phyloP scores from a whole-genome alignment of 1,284 basidiomycete genomes.

The Naganishia sp. region DNA sequence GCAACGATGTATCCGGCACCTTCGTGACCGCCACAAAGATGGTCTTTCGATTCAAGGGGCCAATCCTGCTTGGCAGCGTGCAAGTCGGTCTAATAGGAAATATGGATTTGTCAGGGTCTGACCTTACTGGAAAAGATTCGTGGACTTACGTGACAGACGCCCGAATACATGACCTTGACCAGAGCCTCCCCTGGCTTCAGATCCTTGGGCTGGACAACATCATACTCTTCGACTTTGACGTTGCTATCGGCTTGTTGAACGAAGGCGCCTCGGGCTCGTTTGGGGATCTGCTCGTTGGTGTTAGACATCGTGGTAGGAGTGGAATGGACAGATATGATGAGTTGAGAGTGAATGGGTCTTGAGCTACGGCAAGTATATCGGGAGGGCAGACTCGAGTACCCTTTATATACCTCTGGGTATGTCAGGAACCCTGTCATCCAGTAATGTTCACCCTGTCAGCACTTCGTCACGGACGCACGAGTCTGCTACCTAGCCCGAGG shows the following conservation, averaged over 20 bases:
- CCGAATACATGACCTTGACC: constrained; percentile 72
- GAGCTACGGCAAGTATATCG: neutral
- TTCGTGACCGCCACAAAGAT: constrained; percentile 70
- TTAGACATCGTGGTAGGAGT: constrained; percentile 1
- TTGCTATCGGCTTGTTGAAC: constrained; percentile 34
- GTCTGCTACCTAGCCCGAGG: neutral
- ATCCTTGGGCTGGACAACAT: constrained; percentile 64
- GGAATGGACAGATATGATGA: too few relatives aligned
- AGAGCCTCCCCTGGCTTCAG: constrained; percentile 79
- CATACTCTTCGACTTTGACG: constrained; percentile 44
- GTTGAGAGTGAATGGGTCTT: neutral
- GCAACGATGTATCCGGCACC: constrained; percentile 72
- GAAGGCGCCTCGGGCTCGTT: constrained; percentile 26
- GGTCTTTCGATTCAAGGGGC: constrained; percentile 60
- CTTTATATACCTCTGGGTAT: neutral
- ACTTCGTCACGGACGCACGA: neutral
- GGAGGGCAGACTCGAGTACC: too few relatives aligned
- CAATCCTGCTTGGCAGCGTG: constrained; percentile 69
- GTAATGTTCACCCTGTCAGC: neutral
- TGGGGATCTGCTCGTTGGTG: constrained; percentile 18
- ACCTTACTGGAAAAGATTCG: neutral
- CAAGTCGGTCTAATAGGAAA: constrained; percentile 70
- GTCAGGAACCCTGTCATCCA: neutral
- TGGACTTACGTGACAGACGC: constrained; percentile 50
- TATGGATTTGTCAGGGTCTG: neutral